Conservation (phyloP, 345 rosid species). For the Populus pruinosa region DNA sequence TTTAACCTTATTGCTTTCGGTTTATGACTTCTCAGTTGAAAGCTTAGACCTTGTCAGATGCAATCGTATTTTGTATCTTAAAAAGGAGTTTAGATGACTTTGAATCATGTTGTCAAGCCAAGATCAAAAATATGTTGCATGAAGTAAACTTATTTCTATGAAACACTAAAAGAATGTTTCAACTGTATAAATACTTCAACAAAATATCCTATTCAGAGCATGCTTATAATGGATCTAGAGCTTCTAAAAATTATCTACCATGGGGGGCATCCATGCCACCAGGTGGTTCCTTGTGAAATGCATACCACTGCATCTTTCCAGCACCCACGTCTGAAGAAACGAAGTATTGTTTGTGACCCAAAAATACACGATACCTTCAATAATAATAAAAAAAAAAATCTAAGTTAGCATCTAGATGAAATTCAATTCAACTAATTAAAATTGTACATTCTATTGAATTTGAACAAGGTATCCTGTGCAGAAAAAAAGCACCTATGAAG, state of each 20-base stretch:
- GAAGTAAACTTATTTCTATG: background rate
- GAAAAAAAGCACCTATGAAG: background rate
- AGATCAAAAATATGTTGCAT: background rate
- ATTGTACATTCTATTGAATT: background rate
- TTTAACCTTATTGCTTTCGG: background rate
- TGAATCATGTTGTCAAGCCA: background rate
- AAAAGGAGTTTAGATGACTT: background rate
- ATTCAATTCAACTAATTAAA: background rate
- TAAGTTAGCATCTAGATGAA: conserved; percentile 7
- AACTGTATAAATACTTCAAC: background rate
- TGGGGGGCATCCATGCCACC: conserved; percentile 67
- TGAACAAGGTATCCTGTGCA: background rate
- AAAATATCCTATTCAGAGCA: background rate
- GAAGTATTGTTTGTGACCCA: conserved; percentile 95
- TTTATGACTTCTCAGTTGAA: background rate
- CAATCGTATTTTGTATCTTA: background rate
- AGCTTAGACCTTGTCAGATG: background rate
- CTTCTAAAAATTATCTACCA: conserved; percentile 38
- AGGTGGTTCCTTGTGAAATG: conserved; percentile 74
- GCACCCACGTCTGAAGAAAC: conserved; percentile 96
- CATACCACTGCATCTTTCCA: conserved; percentile 99
- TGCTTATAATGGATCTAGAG: background rate
- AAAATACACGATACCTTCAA: conserved; percentile 76
- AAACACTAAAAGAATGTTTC: background rate
- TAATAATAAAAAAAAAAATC: conserved; percentile 7